A percentile compares a stretch with the other conserved stretches of the same genome.
phyloP scores from a whole-genome alignment of 108 stramenopile genomes.

The Schizochytrium sp. region DNA sequence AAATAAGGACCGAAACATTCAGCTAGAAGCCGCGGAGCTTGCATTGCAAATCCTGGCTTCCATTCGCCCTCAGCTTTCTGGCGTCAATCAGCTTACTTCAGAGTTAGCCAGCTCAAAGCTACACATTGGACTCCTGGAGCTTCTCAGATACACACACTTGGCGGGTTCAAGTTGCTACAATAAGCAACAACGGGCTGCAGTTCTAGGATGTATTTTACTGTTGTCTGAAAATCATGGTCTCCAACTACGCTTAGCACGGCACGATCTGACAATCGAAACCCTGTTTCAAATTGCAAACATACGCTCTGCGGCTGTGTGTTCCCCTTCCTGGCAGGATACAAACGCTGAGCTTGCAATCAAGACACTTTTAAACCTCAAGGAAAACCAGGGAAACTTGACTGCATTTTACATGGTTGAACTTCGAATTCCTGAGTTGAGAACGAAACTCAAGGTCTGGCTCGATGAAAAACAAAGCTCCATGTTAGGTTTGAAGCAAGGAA shows the following conservation, averaged over 20 bases:
- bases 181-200: neutral
- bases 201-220: neutral
- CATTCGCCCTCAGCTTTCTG: no score
- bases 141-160: no score
- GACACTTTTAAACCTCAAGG: constrained; percentile 32
- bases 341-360: neutral
- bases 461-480: neutral
- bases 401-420: constrained; percentile 45
- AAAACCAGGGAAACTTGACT: constrained; percentile 24
- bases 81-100: no score
- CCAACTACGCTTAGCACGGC: neutral
- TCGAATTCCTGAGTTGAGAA: neutral
- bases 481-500: neutral
- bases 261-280: neutral
- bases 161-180: neutral
- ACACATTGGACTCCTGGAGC: no score
- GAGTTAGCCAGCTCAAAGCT: no score
- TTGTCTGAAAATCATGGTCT: neutral
- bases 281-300: neutral
- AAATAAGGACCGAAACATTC: no score
- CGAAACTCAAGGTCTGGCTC: neutral
- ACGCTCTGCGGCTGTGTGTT: no score
- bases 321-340: constrained; percentile 11
- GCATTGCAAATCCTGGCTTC: no score
- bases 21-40: no score